Evolutionary conservation across 495 filamentous ascomycete species (phyloP).

Genomic region (Amphirosellinia nigrospora): DNA sequence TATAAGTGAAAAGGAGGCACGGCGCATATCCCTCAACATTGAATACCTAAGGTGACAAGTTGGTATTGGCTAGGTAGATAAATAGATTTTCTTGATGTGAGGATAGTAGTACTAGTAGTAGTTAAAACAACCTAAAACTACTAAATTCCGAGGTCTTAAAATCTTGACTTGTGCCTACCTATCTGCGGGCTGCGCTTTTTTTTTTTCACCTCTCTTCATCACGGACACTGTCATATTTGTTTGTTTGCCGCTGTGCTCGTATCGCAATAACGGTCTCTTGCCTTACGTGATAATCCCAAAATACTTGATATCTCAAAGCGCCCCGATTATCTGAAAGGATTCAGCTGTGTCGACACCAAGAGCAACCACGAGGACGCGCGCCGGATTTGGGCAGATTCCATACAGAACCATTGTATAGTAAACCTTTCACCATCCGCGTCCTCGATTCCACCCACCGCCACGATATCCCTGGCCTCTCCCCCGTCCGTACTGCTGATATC

Average conservation of each 20-base stretch:
- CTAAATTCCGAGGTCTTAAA: neutral
- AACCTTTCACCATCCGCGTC: slow-evolving; percentile 36
- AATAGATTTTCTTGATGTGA: neutral
- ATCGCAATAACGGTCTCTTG: neutral
- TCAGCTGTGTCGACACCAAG: neutral
- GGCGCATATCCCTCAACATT: neutral
- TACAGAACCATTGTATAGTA: neutral
- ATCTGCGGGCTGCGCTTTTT: too few species aligned
- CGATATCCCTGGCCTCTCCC: slow-evolving; percentile 39
- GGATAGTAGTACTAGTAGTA: too few species aligned
- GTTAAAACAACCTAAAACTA: too few species aligned
- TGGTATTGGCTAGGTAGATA: neutral
- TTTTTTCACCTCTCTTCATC: neutral
- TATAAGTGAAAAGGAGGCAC: neutral
- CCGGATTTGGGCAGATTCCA: neutral
- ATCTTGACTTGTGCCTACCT: neutral
- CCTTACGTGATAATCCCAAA: neutral
- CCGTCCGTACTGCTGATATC: slow-evolving; percentile 40
- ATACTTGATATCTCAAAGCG: neutral
- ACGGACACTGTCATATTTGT: neutral
- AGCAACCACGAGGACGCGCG: neutral
- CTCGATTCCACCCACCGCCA: slow-evolving; percentile 36
- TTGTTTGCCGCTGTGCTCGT: too few species aligned
- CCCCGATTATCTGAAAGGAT: neutral
- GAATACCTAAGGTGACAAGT: neutral